Evolutionary conservation across 176 grass and related monocot genomes (phyloP).

Genomic region (Saccharum spontaneum): DNA sequence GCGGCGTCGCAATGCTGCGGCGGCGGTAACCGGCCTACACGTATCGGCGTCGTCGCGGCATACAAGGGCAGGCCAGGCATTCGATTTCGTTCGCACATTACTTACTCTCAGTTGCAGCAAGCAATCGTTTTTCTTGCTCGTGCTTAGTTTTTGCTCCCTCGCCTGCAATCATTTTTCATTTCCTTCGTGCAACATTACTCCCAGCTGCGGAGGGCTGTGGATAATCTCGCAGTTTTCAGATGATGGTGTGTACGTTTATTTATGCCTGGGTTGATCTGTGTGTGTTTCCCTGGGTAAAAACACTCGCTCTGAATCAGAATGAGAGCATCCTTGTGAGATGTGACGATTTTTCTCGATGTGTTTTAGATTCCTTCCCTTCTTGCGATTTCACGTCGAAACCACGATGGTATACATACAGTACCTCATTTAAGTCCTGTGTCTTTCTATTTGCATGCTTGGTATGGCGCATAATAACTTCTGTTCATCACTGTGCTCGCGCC

Average conservation of each 20-base stretch:
- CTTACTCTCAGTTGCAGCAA: not conserved
- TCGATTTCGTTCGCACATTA: conserved; percentile 30
- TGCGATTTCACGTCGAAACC: not conserved
- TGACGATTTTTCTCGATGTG: not conserved
- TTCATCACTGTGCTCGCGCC: not conserved
- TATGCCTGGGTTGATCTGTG: conserved; percentile 24
- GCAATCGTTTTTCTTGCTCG: not conserved
- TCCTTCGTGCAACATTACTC: not conserved
- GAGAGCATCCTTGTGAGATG: not conserved
- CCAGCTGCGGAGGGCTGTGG: conserved; percentile 33
- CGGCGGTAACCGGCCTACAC: conserved; percentile 6
- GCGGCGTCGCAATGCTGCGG: conserved; percentile 5
- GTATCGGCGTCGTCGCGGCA: conserved; percentile 28
- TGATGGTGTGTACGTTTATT: not conserved
- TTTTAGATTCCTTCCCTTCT: not conserved
- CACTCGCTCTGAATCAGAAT: not conserved
- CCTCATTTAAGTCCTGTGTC: not conserved
- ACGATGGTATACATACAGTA: not conserved
- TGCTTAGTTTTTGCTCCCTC: not conserved
- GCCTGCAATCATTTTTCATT: not conserved
- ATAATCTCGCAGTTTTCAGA: conserved; percentile 20
- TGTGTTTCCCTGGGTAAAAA: not conserved
- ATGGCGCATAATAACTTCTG: not conserved
- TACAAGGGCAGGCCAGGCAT: conserved; percentile 67
- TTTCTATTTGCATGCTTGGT: conserved; percentile 9